phyloP scores from a whole-genome alignment of 2,329 filamentous ascomycete species.

The Monosporascus ibericus region DNA sequence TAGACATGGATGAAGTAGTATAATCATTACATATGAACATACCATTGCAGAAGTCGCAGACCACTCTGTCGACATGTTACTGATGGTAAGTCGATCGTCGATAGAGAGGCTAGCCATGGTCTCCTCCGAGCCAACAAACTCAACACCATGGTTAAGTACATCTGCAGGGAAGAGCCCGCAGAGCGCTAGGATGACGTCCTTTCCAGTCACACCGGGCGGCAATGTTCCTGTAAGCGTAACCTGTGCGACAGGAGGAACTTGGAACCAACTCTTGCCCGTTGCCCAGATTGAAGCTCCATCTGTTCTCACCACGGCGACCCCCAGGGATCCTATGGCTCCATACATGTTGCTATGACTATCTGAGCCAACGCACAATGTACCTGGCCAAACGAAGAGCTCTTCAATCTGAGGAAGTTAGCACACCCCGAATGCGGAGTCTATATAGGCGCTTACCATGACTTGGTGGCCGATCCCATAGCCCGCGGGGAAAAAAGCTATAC shows the following conservation, averaged over 20 bases:
- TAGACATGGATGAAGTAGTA: no score
- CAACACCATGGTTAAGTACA: slow-evolving; percentile 84
- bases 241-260: slow-evolving; percentile 77
- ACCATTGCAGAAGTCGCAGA: slow-evolving; percentile 39
- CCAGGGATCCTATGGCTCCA: slow-evolving; percentile 70
- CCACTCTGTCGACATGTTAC: slow-evolving; percentile 82
- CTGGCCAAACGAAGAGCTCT: slow-evolving; percentile 66
- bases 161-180: slow-evolving; percentile 81
- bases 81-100: slow-evolving; percentile 67
- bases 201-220: slow-evolving; percentile 77
- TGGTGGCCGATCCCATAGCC: slow-evolving; percentile 85
- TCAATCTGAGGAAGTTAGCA: no score
- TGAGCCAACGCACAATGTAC: slow-evolving; percentile 73
- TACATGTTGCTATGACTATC: slow-evolving; percentile 81
- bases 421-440: neutral
- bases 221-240: slow-evolving; percentile 71
- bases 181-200: slow-evolving; percentile 88
- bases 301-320: slow-evolving; percentile 77
- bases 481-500: slow-evolving; percentile 69
- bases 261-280: slow-evolving; percentile 80
- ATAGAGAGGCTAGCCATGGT: slow-evolving; percentile 68
- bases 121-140: slow-evolving; percentile 76
- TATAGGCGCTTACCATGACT: slow-evolving; percentile 42
- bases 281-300: slow-evolving; percentile 85
- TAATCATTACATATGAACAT: no score